Evolutionary conservation across 2,329 filamentous ascomycete genomes (phyloP), one percentile per base, ranked within the genome.

Genomic region (Claviceps quebecensis): DNA sequence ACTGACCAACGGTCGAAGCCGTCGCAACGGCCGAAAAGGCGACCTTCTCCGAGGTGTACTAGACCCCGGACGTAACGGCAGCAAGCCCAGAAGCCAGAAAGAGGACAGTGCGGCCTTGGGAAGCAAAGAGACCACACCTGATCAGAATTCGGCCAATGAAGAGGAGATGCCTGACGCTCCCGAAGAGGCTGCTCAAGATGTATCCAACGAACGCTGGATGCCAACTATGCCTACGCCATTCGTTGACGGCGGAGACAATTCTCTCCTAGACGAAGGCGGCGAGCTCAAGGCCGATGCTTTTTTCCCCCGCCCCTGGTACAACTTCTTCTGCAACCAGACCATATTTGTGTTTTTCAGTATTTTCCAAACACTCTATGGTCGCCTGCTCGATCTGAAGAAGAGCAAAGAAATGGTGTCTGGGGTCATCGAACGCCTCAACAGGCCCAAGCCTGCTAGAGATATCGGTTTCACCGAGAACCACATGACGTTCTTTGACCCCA

Each of bases 281-380:
- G 81, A 75, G 68, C 78, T 78, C 60, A 91, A 77, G 73, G 85
- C 69, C 54, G 88, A 95, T 55, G 86, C 89, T 49, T 83, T 86
- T 53, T 95, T 93, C 68, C 76, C 77, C 58, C 86, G 90, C 46
- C 81, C 82, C 11, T 83, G 80, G 68, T 95, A 88, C 72, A 91
- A 91, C 63, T 81, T 97, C 64, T 98, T 94, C 71, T 84, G 84
- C 65, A 97, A 96, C 65, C 80, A 88, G 60, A 87, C 85, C 3
- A 84, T 98, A 54, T 95, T 89, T 64, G 90, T 93, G 67, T 97
- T 98, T 74, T 86, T 98, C 72, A 87, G 85, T 58, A 83, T 95
- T 55, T 93, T 98, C 65, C 82, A 95, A 63, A 86, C 85, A n/a
- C 73, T 98, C 5, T 97, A 95, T 68, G 80, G 83, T 60, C 83